phyloP scores from a whole-genome alignment of 2,329 filamentous ascomycete genomes.

The Nectriaceae sp. region DNA sequence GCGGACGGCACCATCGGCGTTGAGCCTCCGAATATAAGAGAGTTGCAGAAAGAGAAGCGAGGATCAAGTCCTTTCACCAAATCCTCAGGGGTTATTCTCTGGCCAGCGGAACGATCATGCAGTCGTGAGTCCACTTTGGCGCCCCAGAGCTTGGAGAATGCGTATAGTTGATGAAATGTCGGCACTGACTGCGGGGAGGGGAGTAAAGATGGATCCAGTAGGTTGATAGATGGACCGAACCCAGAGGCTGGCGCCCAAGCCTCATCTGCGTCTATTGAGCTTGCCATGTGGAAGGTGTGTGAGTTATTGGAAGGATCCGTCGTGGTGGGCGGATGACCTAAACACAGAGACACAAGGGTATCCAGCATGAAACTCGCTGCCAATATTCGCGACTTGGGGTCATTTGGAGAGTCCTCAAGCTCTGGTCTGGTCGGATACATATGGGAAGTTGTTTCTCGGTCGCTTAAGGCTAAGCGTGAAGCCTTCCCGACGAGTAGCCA shows the following conservation, averaged over 20 bases:
- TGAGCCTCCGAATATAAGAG: conserved; percentile 36
- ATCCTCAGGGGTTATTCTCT: conserved; percentile 25
- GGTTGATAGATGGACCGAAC: conserved; percentile 8
- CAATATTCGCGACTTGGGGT: conserved; percentile 25
- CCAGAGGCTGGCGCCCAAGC: conserved; percentile 24
- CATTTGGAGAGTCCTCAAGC: conserved; percentile 10
- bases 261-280: conserved; percentile 15
- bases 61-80: conserved; percentile 36
- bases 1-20: conserved; percentile 38
- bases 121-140: conserved; percentile 21
- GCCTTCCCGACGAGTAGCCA: conserved; percentile 68
- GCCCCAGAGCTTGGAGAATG: conserved; percentile 39
- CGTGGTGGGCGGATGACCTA: conserved; percentile 38
- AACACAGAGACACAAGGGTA: conserved; percentile 53
- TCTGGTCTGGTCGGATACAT: conserved; percentile 22
- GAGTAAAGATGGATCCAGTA: conserved; percentile 8
- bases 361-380: conserved; percentile 66
- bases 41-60: conserved; percentile 41
- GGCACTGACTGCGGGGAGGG: conserved; percentile 36
- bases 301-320: neutral
- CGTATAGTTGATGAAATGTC: conserved; percentile 45
- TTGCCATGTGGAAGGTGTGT: too few relatives aligned
- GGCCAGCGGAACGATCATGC: conserved; percentile 14
- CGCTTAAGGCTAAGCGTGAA: conserved; percentile 45
- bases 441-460: conserved; percentile 15